Base-by-base conservation (phyloP, 2,329 filamentous ascomycete species). In the Aspergillus tamarii region DNA sequence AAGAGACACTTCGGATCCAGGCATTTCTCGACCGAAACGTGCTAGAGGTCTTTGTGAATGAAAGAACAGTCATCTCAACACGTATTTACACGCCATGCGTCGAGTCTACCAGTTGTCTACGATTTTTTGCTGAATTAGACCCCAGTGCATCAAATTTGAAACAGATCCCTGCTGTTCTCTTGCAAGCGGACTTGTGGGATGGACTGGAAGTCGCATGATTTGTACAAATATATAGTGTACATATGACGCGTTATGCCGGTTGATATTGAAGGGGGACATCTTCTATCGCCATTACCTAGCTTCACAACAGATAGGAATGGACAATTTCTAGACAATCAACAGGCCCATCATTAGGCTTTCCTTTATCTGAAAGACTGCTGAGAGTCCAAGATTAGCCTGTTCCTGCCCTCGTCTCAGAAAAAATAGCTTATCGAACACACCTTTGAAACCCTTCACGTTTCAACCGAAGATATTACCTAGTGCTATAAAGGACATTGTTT, bases 41-140 rank as follows among this genome's bases (percentile, higher is more conserved):
- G 7, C 67, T 84, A 3, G 82, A 84, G 64, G 75, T 83, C 0
- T 84, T 83, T 64, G 77, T 80, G 7, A 83, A 84, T 62, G 75
- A 75, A 10, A 72, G 82, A 12, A 80, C 76, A 16, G 78, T 76
- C 3, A 76, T 83, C 19, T 75, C 77, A 0, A 81, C 82, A 1
- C 71, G 76, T 3, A 69, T 81, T 4, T 81, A 80, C 64, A 57
- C 68, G 14, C 54, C 64, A 8, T 64, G 55, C 10, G 62, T 54
- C 3, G 34, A 66, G 30, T 32, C n/a, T 10, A 66, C 64, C 45
- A 63, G 41, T 12, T 66, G 23, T 19, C 46, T 50, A 16, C 23
- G 46, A 16, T 50, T 30, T 14, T 50, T 50, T 30, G 46, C 46
- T 19, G 46, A 50, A 50, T 50, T 19, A 19, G 14, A 19, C 16